Percentiles rank a stretch among this genome's conserved stretches.
Conservation (phyloP, 352 stramenopile genomes). For the Phytophthora ohioensis region DNA sequence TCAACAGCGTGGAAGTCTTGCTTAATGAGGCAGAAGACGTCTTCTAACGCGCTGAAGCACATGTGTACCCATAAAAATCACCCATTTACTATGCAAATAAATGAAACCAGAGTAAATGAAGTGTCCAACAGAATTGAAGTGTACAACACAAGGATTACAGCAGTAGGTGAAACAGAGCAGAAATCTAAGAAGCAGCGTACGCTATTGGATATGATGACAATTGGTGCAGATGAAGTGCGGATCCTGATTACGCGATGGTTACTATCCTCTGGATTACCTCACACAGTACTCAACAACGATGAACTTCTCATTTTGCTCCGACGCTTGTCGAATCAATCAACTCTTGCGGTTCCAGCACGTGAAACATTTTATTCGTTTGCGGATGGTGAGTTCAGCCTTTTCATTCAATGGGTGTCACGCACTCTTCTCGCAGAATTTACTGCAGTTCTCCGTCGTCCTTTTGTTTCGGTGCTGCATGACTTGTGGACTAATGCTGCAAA, state of each 20-base stretch:
- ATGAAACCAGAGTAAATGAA: neutral
- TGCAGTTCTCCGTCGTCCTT: neutral
- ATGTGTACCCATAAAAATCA: neutral
- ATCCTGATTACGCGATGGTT: neutral
- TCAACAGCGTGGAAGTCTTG: neutral
- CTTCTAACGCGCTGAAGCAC: conserved; percentile 1
- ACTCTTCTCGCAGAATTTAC: neutral
- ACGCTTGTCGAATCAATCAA: neutral
- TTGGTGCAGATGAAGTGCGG: neutral
- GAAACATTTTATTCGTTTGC: conserved; percentile 1
- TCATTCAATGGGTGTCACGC: neutral
- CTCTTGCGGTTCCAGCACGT: neutral
- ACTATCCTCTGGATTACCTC: neutral
- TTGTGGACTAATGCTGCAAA: conserved; percentile 15
- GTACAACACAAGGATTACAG: neutral
- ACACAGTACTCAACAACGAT: neutral
- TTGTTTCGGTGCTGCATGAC: conserved; percentile 10
- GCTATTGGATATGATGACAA: neutral
- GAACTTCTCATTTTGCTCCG: neutral
- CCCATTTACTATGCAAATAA: neutral
- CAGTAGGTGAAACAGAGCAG: neutral
- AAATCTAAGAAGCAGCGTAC: conserved; percentile 1
- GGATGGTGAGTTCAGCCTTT: neutral
- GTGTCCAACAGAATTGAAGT: neutral
- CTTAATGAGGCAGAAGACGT: conserved; percentile 2